Evolutionary conservation across 2,329 filamentous ascomycete species (phyloP), one percentile per base, ranked within the genome.

Genomic region (Neonectria faginata): DNA sequence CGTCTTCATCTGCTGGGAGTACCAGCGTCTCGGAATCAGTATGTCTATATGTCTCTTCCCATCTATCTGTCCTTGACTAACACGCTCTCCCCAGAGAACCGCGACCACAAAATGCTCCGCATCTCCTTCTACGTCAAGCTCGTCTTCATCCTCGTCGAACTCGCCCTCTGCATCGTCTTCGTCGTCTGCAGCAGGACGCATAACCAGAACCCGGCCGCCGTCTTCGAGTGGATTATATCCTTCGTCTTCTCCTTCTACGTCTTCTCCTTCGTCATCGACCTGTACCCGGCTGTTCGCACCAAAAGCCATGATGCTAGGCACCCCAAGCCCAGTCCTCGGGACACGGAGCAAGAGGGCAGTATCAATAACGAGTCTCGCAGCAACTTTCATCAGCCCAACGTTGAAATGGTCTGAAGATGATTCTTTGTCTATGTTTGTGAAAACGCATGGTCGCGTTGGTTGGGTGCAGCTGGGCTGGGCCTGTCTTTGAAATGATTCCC

Each of bases 161-260:
- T 97, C 42, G 81, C 78, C 18, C 87, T 99, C 9, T 89, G 88
- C 67, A 84, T 94, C 73, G 89, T 85, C 48, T 98, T 98, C 77
- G 90, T 84, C 22, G 83, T 88, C 4, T 83, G 82, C 60, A 85
- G 83, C 39, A 83, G 80, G 42, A 79, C 77, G 3, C 64, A 80
- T 9, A 74, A 83, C 25, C 85, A 84, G 72, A 91, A 96, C 78
- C 79, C 82, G 1, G 93, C 90, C 42, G 96, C 94, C 6, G 81
- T 97, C 57, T 79, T 97, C 33, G 95, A 98, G 81, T 90, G 88
- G 88, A 76, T 88, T 65, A 89, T 97, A 68, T 88, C 93, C 33
- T 89, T 97, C 75, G 84, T 97, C 75, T 97, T 94, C 81, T 92
- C 92, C 57, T 91, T 94, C 75, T 98, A 97, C 81, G 85, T 97